phyloP scores from a whole-genome alignment of 306 rosid species.

The Fragaria nilgerrensis region DNA sequence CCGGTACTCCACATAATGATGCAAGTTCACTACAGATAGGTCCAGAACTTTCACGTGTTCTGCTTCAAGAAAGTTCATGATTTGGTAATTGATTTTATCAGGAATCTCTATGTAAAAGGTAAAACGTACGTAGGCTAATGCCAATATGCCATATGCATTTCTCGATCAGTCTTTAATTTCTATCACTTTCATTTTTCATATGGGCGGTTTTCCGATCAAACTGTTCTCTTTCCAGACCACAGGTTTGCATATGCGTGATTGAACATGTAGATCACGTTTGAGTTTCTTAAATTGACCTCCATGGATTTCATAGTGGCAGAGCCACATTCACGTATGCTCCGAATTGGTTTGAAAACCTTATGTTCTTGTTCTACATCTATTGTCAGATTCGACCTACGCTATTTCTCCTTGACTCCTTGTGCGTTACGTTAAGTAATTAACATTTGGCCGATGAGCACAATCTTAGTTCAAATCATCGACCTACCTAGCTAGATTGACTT shows the following conservation, averaged over 20 bases:
- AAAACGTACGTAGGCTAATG: background rate
- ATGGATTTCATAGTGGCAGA: background rate
- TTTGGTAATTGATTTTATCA: background rate
- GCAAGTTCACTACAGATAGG: background rate
- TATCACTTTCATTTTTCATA: background rate
- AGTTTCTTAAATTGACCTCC: background rate
- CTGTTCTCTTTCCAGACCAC: no score
- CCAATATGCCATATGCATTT: background rate
- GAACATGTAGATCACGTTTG: background rate
- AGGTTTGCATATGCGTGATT: background rate
- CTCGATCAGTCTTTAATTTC: background rate
- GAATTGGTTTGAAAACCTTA: background rate
- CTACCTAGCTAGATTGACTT: background rate
- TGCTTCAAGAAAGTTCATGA: background rate
- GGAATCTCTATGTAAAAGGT: background rate
- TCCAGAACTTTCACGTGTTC: constrained; percentile 7
- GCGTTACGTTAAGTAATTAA: no score
- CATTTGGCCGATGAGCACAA: background rate
- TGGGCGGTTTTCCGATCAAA: background rate
- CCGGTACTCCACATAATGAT: background rate
- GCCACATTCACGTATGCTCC: no score
- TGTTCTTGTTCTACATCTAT: background rate
- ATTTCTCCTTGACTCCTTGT: no score
- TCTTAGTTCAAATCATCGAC: background rate
- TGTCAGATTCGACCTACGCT: background rate